Evolutionary conservation across 2,329 filamentous ascomycete genomes (phyloP), one percentile per base, ranked within the genome.

Genomic region (Sarocladium kiliense): DNA sequence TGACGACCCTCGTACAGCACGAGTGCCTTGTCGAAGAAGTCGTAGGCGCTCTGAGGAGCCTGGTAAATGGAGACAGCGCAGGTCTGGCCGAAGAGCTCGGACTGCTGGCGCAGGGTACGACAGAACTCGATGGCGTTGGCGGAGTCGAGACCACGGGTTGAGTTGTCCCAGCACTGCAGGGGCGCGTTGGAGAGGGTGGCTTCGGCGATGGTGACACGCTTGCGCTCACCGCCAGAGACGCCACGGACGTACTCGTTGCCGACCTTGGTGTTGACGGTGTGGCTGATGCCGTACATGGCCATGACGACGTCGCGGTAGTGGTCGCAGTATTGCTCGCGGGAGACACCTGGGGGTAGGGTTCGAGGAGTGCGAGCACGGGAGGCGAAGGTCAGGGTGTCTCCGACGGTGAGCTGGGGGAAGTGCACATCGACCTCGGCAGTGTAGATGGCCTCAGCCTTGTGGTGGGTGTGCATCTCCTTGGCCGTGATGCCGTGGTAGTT

Each of bases 341-440:
- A 68, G 16, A 84, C 74, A 42, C 81, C 81, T 9, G 74, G 73
- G 4, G 82, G 82, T 3, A 82, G 73, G 27, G 76, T 64, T 39
- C 77, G 76, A 1, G 84, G 84, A 19, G 82, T 77, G 55, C 84
- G 76, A 7, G 86, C 84, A 21, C 79, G 74, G 4, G 87, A 85
- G 14, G 87, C 87, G 58, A 89, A 90, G 53, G 80, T 82, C 19
- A 90, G 74, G 0, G 87, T 91, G 61, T 90, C 83, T 55, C 85
- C 86, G 18, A 90, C 86, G 3, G 80, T 84, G 62, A 90, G 71
- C 71, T 82, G 79, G 3, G 86, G 85, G 62, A 89, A 89, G 69
- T 89, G 86, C 2, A 86, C 83, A 65, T 91, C 88, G 32, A 87
- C 84, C 69, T 91, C 87, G 54, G 86, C 86, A 0, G 86, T 88